Percentiles rank a stretch among this genome's conserved stretches.
Conservation (phyloP, 2,329 filamentous ascomycete species). For the Ceratocystiopsis brevicomis region DNA sequence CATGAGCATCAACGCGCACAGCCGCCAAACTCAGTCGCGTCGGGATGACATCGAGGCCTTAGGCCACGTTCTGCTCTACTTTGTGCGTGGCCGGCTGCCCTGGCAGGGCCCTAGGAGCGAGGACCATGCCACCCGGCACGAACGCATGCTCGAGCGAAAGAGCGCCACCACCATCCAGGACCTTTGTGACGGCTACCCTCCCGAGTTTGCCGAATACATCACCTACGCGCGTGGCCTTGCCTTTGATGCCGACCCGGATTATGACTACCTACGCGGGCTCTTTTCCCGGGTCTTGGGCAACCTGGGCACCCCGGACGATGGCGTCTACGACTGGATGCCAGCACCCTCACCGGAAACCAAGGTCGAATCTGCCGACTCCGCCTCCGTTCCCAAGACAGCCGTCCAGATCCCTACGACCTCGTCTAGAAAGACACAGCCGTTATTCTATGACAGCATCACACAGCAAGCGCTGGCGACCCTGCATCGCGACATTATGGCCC, state of each 20-base stretch:
- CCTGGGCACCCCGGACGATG: constrained; percentile 81
- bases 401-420: too few species aligned
- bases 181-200: constrained; percentile 83
- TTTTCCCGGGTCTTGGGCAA: constrained; percentile 91
- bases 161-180: constrained; percentile 94
- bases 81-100: constrained; percentile 46
- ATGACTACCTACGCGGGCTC: constrained; percentile 87
- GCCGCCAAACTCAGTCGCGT: constrained; percentile 86
- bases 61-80: constrained; percentile 61
- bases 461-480: constrained; percentile 2
- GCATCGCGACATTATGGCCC: constrained; percentile 7
- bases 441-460: constrained; percentile 6
- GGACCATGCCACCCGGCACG: constrained; percentile 86
- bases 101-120: constrained; percentile 57
- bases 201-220: constrained; percentile 93
- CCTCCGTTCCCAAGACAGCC: too few species aligned
- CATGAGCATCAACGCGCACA: constrained; percentile 99
- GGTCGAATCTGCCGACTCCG: constrained; percentile 50
- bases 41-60: constrained; percentile 87
- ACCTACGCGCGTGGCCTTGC: constrained; percentile 91
- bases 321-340: constrained; percentile 97
- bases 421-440: not conserved
- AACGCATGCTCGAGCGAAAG: constrained; percentile 99
- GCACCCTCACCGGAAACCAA: constrained; percentile 42
- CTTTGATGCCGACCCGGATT: constrained; percentile 95